Percentiles rank a stretch among this genome's conserved stretches.
These are phyloP conservation scores for Gonium pectorale DNA, from an alignment of 139 green algal species.

Conservation along the genomic window DNA sequence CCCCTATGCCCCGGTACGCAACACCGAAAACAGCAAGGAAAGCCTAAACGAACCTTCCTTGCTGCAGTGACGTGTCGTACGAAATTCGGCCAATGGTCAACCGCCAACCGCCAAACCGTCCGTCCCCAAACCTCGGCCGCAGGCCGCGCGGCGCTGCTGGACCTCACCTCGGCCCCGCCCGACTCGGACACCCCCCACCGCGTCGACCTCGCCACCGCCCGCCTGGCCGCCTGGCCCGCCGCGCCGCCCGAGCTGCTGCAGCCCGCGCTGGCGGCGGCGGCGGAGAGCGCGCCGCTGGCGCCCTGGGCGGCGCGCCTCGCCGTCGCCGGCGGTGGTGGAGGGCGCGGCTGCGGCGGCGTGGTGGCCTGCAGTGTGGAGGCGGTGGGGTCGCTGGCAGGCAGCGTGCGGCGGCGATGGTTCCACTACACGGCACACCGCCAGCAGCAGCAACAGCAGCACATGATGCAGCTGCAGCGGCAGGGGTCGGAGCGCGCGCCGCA, in stretches of 20 bases:
- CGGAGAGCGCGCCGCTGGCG: not conserved
- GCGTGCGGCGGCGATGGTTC: conserved; percentile 10
- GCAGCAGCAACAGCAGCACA: not conserved
- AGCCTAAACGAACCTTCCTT: too few species aligned
- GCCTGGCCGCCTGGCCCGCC: not conserved
- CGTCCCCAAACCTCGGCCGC: not conserved
- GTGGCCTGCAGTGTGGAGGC: conserved; percentile 14
- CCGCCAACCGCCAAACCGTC: not conserved
- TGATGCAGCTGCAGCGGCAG: not conserved
- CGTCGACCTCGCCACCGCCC: conserved; percentile 16
- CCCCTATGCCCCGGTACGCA: too few species aligned
- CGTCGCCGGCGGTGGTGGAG: not conserved
- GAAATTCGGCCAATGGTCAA: not conserved
- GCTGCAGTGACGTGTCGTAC: too few species aligned
- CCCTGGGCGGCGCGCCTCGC: conserved; percentile 35
- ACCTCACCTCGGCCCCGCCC: not conserved
- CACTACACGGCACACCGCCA: not conserved
- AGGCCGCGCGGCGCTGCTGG: conserved; percentile 8
- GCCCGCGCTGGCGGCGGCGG: not conserved
- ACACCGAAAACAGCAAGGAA: too few species aligned
- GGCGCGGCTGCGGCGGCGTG: too few species aligned
- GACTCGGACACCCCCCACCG: conserved; percentile 18
- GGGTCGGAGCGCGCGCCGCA: too few species aligned
- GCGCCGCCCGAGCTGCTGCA: conserved; percentile 5
- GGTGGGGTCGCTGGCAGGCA: conserved; percentile 14